phyloP scores from a whole-genome alignment of 768 basidiomycete species.

The Fistulinella prunicolor region DNA sequence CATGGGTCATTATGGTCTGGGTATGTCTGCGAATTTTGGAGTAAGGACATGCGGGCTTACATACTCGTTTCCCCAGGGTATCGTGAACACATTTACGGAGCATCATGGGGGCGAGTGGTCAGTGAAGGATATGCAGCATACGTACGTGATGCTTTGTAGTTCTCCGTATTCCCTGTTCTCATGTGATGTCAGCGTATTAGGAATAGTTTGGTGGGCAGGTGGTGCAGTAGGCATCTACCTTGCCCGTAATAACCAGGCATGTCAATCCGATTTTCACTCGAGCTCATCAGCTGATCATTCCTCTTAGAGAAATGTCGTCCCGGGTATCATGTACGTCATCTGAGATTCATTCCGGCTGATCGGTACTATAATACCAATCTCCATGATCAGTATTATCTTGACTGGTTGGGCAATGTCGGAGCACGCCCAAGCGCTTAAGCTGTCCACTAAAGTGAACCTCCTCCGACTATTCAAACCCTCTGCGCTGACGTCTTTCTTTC shows the following conservation, averaged over 20 bases:
- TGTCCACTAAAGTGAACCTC: constrained; percentile 68
- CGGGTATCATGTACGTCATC: constrained; percentile 67
- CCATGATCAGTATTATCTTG: constrained; percentile 61
- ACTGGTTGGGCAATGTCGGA: constrained; percentile 96
- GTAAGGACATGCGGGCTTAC: neutral
- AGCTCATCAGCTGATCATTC: neutral
- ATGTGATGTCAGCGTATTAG: constrained; percentile 48
- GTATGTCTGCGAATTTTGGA: constrained; percentile 33
- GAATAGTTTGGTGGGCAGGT: constrained; percentile 75
- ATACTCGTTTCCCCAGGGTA: constrained; percentile 6
- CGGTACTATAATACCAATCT: neutral
- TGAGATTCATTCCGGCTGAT: neutral
- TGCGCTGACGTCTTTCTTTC: neutral
- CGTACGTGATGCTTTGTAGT: constrained; percentile 46
- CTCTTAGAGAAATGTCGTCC: constrained; percentile 70
- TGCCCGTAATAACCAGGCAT: constrained; percentile 70
- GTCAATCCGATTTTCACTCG: constrained; percentile 12
- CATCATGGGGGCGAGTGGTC: constrained; percentile 82
- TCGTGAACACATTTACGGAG: constrained; percentile 91
- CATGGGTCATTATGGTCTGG: constrained; percentile 59
- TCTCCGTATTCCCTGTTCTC: neutral
- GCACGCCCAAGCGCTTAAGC: constrained; percentile 79
- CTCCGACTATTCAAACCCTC: neutral
- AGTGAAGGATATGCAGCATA: constrained; percentile 94
- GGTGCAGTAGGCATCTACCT: constrained; percentile 87